Evolutionary conservation across 345 rosid genomes (phyloP), one percentile per base, ranked within the genome.

Genomic region (Salix viminalis): DNA sequence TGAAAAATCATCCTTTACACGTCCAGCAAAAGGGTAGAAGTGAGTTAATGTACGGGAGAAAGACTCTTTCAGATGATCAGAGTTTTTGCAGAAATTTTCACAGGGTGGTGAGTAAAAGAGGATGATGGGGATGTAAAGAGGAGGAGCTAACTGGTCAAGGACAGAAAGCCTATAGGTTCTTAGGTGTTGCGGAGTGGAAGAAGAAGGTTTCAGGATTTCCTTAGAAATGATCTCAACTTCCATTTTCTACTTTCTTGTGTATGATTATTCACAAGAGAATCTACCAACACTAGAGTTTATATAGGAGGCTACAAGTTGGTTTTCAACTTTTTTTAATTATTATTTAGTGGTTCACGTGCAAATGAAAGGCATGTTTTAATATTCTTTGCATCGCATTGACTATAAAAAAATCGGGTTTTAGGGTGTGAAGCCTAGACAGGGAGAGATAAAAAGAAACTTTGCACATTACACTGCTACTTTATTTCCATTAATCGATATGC

Each of bases 141-240:
- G 54, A 26, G 79, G 69, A 19, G 74, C 42, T 24, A 70, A 7
- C 19, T 69, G 79, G n/a, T 76, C 74, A 21, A 76, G 65, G 26
- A 76, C 5, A 16, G 74, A 42, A 9, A 77, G 80, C 24, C 64
- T 61, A 32, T 77, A 36, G 65, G 56, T 61, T 64, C 39, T 70
- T 6, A 15, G 71, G 26, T 62, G 80, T 7, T 70, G 19, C 7
- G 64, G 65, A 7, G 71, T 64, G 36, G 69, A 10, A 44, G 62
- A 69, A 30, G 62, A 69, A 30, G 74, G 79, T 56, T 76, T 60
- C 21, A 76, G 26, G 4, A 16, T 70, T 70, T 77, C 75, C 7
- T 11, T 62, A 15, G 69, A 71, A 23, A 70, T 5, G 70, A 77
- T 64, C 36, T 64, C 1, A 24, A 71, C 65, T 24, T 62, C 37